Conservation (phyloP, 2,329 filamentous ascomycete species). For the Monosporascus ibericus region DNA sequence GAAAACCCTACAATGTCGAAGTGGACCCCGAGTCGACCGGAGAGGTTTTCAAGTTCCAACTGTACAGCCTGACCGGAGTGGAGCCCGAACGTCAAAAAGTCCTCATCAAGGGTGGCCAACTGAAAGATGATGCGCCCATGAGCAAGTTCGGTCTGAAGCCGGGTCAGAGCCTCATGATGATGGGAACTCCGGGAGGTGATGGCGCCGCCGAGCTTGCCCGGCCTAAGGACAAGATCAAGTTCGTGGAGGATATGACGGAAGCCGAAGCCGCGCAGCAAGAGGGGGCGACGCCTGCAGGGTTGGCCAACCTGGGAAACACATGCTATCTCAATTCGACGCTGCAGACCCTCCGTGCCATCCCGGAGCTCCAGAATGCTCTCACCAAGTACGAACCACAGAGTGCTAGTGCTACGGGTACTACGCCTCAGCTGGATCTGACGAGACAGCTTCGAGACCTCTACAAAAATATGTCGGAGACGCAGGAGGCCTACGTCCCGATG, state of each 20-base stretch:
- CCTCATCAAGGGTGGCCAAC: slow-evolving; percentile 84
- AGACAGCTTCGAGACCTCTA: slow-evolving; percentile 76
- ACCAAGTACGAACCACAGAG: slow-evolving; percentile 43
- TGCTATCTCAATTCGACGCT: slow-evolving; percentile 98
- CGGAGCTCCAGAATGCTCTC: slow-evolving; percentile 81
- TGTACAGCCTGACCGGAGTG: slow-evolving; percentile 91
- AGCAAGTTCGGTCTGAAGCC: slow-evolving; percentile 78
- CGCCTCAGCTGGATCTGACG: slow-evolving; percentile 64
- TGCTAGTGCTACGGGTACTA: slow-evolving; percentile 14
- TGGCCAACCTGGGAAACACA: slow-evolving; percentile 92
- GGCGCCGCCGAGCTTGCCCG: slow-evolving; percentile 53
- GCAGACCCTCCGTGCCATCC: slow-evolving; percentile 83
- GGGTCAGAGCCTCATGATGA: slow-evolving; percentile 88
- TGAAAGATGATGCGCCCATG: slow-evolving; percentile 92
- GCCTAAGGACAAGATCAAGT: slow-evolving; percentile 78
- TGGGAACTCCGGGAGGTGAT: slow-evolving; percentile 76
- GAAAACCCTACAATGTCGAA: slow-evolving; percentile 92
- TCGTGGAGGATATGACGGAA: slow-evolving; percentile 96
- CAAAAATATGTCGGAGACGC: slow-evolving; percentile 82
- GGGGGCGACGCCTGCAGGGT: slow-evolving; percentile 79
- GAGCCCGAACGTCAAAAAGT: slow-evolving; percentile 97
- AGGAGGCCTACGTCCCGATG: slow-evolving; percentile 77
- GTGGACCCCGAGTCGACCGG: slow-evolving; percentile 79
- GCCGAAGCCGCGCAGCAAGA: slow-evolving; percentile 79
- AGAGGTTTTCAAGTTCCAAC: slow-evolving; percentile 91